A percentile compares a stretch with the other conserved stretches of the same genome.
Evolutionary conservation across 805 yeast genomes (phyloP).

Genomic region (Cyberlindnera maclurae): DNA sequence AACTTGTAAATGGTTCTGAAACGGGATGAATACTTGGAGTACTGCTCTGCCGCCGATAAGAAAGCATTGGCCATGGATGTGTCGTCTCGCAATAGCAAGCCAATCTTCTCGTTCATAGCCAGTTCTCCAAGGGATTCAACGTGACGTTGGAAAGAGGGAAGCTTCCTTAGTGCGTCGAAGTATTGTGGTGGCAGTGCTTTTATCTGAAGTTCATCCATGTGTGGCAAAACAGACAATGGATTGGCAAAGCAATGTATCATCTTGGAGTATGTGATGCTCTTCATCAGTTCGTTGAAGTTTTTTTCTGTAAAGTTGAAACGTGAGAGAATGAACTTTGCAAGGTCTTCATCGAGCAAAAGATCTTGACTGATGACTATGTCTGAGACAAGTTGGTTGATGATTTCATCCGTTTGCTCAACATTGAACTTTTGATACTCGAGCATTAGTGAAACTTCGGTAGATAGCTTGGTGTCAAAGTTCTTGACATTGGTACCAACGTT

Average conservation of each 20-base stretch:
- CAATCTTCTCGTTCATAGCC: constrained; percentile 5
- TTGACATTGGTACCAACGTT: constrained; percentile 19
- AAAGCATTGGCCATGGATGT: constrained; percentile 9
- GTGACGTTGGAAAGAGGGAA: constrained; percentile 29
- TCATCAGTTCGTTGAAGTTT: constrained; percentile 21
- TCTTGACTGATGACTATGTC: constrained; percentile 14
- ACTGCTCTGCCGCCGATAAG: constrained; percentile 14
- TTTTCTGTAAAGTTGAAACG: constrained; percentile 18
- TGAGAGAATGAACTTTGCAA: constrained; percentile 15
- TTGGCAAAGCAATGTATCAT: constrained; percentile 22
- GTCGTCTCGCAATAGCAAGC: constrained; percentile 18
- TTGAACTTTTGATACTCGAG: constrained; percentile 14
- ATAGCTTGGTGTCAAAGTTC: constrained; percentile 14
- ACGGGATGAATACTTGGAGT: constrained; percentile 10
- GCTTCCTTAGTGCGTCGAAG: constrained; percentile 23
- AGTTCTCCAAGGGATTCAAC: constrained; percentile 10
- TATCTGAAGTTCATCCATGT: constrained; percentile 2
- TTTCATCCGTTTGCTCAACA: constrained; percentile 20
- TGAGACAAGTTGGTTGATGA: constrained; percentile 18
- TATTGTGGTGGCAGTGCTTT: constrained; percentile 9
- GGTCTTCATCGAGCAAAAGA: constrained; percentile 15
- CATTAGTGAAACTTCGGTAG: constrained; percentile 11
- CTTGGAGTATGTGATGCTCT: constrained; percentile 17
- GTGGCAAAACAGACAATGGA: constrained; percentile 14
- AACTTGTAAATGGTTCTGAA: constrained; percentile 16